These are phyloP conservation scores for Xylaria curta DNA, from an alignment of 495 filamentous ascomycete genomes.

Conservation along the genomic window DNA sequence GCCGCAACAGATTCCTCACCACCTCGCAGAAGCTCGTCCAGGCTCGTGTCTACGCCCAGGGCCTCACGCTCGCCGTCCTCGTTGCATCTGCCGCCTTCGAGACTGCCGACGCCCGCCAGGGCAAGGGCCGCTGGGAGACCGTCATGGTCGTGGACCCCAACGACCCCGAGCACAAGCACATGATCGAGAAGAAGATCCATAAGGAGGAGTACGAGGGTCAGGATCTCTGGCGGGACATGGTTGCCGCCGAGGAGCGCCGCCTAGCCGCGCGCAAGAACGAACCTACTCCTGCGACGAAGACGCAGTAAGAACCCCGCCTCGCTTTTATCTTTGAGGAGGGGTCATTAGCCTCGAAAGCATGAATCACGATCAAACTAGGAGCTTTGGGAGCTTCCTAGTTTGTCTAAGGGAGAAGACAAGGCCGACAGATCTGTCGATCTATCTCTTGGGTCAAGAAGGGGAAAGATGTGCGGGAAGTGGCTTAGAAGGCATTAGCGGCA, in stretches of 20 bases:
- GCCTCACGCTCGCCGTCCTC: constrained; percentile 86
- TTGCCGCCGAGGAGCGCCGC: constrained; percentile 75
- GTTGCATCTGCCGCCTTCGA: constrained; percentile 89
- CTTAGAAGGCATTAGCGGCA: background rate
- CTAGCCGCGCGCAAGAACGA: constrained; percentile 63
- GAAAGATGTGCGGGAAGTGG: background rate
- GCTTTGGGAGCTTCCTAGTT: background rate
- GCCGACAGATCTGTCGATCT: background rate
- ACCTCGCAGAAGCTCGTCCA: constrained; percentile 92
- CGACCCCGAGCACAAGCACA: constrained; percentile 72
- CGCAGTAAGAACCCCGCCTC: background rate
- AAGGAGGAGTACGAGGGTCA: constrained; percentile 77
- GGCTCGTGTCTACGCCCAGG: constrained; percentile 97
- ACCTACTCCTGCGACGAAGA: constrained; percentile 27
- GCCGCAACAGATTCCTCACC: constrained; percentile 76
- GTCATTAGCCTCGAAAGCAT: background rate
- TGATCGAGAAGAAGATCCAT: constrained; percentile 74
- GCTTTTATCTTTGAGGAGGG: background rate
- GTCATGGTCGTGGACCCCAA: constrained; percentile 74
- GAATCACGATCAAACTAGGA: background rate
- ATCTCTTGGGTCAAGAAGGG: background rate
- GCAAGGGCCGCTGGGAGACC: constrained; percentile 77
- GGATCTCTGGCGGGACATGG: constrained; percentile 92
- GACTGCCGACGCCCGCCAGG: constrained; percentile 78
- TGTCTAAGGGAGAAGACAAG: background rate